These are phyloP conservation scores for Pelargonium myrrhifolium DNA, from an alignment of 441 rosid species.

Conservation along the genomic window DNA sequence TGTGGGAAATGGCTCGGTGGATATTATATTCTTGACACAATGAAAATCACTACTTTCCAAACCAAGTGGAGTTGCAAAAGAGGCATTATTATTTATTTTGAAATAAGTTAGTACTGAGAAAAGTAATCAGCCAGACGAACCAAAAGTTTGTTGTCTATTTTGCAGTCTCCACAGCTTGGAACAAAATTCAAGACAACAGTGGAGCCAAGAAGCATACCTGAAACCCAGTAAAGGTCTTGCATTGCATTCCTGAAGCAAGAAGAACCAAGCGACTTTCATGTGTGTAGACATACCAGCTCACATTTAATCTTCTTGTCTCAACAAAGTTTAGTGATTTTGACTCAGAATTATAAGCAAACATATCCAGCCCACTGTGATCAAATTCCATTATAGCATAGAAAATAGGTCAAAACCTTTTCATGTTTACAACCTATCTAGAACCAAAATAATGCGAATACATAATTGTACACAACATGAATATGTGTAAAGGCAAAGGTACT, in stretches of 20 bases:
- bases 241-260: constrained; percentile 97
- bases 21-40: background rate
- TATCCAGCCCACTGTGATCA: constrained; percentile 77
- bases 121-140: background rate
- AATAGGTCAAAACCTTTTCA: background rate
- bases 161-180: background rate
- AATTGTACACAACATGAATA: too few relatives aligned
- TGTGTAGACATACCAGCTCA: constrained; percentile 80
- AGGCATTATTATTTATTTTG: background rate
- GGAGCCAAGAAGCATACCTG: constrained; percentile 45
- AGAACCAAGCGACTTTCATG: constrained; percentile 95
- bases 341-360: constrained; percentile 56
- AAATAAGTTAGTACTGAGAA: background rate
- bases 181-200: constrained; percentile 1
- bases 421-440: constrained; percentile 2
- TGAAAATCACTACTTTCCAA: background rate
- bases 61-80: background rate
- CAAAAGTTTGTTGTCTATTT: background rate
- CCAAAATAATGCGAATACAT: background rate
- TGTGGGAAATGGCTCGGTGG: too few relatives aligned
- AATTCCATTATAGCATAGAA: constrained; percentile 22
- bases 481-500: too few relatives aligned
- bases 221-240: constrained; percentile 79
- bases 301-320: constrained; percentile 64
- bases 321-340: constrained; percentile 63